A percentile compares a stretch with the other conserved stretches of the same genome.
Conservation (phyloP, 202 grass and related monocot species). For the Tripidium arundinaceum region DNA sequence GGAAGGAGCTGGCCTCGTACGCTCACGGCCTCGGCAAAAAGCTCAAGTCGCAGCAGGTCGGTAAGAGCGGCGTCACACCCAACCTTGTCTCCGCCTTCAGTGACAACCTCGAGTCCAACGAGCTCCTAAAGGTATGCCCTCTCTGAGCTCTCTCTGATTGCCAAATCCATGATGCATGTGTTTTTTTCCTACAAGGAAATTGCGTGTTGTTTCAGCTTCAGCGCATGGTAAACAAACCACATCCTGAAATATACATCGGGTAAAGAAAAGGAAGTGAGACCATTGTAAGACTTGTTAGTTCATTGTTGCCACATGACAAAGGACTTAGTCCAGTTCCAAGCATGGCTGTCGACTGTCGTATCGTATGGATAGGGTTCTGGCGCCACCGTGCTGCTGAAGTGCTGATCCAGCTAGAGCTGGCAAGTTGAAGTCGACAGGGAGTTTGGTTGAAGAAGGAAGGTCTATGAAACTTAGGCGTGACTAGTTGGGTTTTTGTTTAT, state of each 20-base stretch:
- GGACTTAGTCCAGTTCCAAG: not conserved
- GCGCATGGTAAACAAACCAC: not conserved
- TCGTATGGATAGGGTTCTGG: not conserved
- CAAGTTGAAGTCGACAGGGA: conserved; percentile 4
- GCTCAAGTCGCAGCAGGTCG: too few species aligned
- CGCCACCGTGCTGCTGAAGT: not conserved
- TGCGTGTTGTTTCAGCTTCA: not conserved
- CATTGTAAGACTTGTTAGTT: not conserved
- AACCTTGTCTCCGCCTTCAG: too few species aligned
- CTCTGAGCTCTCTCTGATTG: not conserved
- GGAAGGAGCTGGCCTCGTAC: too few species aligned
- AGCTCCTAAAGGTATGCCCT: too few species aligned
- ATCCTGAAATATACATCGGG: not conserved
- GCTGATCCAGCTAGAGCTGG: not conserved
- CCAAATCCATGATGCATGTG: not conserved
- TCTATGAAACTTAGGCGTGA: not conserved
- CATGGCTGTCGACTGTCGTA: too few species aligned
- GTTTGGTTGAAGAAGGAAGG: not conserved
- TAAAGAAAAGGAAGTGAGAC: not conserved
- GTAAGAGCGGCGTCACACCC: too few species aligned
- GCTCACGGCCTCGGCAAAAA: too few species aligned
- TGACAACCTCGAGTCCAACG: too few species aligned
- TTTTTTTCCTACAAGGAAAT: not conserved
- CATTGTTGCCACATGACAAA: not conserved
- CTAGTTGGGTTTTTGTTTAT: not conserved